These are phyloP conservation scores for Glomus cerebriforme DNA, from an alignment of 192 early-diverging fungal species.

Conservation along the genomic window DNA sequence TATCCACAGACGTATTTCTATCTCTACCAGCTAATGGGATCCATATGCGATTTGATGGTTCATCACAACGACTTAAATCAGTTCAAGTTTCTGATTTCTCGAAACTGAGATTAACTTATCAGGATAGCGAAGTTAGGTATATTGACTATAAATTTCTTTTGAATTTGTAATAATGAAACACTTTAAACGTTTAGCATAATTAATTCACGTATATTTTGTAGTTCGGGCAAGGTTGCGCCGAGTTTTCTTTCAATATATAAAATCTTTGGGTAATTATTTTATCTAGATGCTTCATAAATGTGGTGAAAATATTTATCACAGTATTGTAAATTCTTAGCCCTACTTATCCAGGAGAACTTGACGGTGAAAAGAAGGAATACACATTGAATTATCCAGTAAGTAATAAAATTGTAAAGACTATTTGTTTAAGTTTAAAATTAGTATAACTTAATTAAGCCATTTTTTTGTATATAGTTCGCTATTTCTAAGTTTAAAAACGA, in stretches of 20 bases:
- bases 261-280: constrained; percentile 62
- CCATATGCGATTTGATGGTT: constrained; percentile 59
- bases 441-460: not conserved
- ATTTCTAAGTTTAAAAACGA: constrained; percentile 6
- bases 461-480: too few relatives aligned
- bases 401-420: not conserved
- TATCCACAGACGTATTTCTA: constrained; percentile 45
- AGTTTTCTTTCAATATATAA: constrained; percentile 71
- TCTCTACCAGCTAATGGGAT: constrained; percentile 52
- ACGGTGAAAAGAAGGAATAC: constrained; percentile 52
- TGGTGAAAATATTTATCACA: not conserved
- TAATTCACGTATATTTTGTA: constrained; percentile 27
- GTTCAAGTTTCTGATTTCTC: constrained; percentile 67
- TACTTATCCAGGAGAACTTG: constrained; percentile 65
- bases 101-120: constrained; percentile 55
- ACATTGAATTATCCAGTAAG: constrained; percentile 72
- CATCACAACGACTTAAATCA: constrained; percentile 57
- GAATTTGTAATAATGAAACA: too few relatives aligned
- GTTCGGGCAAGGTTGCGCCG: constrained; percentile 62
- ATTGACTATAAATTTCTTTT: not conserved
- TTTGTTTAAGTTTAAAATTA: not conserved
- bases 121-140: constrained; percentile 60
- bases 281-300: not conserved
- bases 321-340: constrained; percentile 40
- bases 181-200: constrained; percentile 1